A percentile compares a stretch with the other conserved stretches of the same genome.
Conservation (phyloP, 2,329 filamentous ascomycete genomes). For the Neonectria sp. region DNA sequence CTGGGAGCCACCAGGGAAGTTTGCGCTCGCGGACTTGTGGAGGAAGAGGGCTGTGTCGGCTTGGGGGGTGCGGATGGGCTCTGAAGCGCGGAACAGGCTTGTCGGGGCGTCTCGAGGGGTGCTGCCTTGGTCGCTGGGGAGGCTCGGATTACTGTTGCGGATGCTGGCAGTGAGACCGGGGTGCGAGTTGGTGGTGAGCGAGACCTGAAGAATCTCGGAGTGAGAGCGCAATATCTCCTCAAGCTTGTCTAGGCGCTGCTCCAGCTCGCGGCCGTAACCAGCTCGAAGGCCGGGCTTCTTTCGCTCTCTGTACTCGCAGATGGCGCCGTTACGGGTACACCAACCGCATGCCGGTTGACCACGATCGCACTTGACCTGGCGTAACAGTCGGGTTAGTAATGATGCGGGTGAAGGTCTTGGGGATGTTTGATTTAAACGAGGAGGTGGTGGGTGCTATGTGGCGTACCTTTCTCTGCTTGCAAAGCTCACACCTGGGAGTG, state of each 20-base stretch:
- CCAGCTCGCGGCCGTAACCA: conserved; percentile 80
- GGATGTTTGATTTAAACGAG: too few relatives aligned
- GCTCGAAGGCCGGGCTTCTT: conserved; percentile 77
- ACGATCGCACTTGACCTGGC: conserved; percentile 81
- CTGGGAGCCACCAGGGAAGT: conserved; percentile 60
- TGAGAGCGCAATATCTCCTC: conserved; percentile 77
- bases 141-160: conserved; percentile 65
- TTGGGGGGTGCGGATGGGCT: conserved; percentile 67
- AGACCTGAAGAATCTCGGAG: conserved; percentile 75
- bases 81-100: conserved; percentile 63
- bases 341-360: conserved; percentile 80
- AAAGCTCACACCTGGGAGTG: conserved; percentile 77
- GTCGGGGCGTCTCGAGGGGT: conserved; percentile 66
- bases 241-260: conserved; percentile 79
- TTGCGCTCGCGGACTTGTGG: conserved; percentile 69
- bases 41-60: conserved; percentile 73
- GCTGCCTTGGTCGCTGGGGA: conserved; percentile 70
- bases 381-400: conserved; percentile 30
- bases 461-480: conserved; percentile 83
- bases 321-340: conserved; percentile 75
- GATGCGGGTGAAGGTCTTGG: neutral
- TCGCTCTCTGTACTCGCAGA: conserved; percentile 78
- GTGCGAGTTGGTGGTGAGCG: conserved; percentile 59
- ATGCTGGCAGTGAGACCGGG: conserved; percentile 56
- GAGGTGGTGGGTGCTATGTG: neutral